These are phyloP conservation scores for Thermothelomyces thermophilus DNA, from an alignment of 2,329 filamentous ascomycete genomes.

Conservation along the genomic window DNA sequence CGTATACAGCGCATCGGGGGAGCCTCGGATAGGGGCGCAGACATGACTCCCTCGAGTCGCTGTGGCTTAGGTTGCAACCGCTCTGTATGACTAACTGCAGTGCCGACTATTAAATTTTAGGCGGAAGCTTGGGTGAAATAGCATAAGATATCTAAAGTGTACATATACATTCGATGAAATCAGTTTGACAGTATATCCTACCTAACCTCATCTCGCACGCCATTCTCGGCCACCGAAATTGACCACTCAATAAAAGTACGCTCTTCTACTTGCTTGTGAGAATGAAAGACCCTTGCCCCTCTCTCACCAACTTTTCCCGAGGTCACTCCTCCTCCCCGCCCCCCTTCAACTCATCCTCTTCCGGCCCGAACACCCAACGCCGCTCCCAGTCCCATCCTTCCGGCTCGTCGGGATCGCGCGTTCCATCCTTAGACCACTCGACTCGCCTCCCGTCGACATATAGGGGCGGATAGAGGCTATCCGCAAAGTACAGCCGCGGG, in stretches of 20 bases:
- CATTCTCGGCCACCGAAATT: background rate
- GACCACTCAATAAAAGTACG: background rate
- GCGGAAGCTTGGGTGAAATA: too few relatives aligned
- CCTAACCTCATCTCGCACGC: too few relatives aligned
- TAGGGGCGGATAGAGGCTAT: background rate
- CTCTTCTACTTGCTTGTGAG: background rate
- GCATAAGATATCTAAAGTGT: too few relatives aligned
- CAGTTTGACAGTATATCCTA: too few relatives aligned
- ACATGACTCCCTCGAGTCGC: too few relatives aligned
- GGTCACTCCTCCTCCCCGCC: background rate
- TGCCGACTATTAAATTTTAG: too few relatives aligned
- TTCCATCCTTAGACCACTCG: slow-evolving; percentile 1
- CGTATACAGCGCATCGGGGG: too few relatives aligned
- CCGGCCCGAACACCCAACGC: background rate
- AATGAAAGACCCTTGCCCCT: background rate
- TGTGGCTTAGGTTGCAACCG: too few relatives aligned
- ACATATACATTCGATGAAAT: too few relatives aligned
- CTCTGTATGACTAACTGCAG: too few relatives aligned
- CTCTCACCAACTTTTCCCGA: background rate
- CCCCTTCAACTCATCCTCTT: background rate
- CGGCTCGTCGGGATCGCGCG: background rate
- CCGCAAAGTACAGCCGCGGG: background rate
- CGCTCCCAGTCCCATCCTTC: slow-evolving; percentile 7
- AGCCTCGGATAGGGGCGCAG: too few relatives aligned
- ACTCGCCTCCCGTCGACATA: slow-evolving; percentile 5